These are phyloP conservation scores for Pleurotus sapidus DNA, from an alignment of 768 basidiomycete genomes.

Conservation along the genomic window DNA sequence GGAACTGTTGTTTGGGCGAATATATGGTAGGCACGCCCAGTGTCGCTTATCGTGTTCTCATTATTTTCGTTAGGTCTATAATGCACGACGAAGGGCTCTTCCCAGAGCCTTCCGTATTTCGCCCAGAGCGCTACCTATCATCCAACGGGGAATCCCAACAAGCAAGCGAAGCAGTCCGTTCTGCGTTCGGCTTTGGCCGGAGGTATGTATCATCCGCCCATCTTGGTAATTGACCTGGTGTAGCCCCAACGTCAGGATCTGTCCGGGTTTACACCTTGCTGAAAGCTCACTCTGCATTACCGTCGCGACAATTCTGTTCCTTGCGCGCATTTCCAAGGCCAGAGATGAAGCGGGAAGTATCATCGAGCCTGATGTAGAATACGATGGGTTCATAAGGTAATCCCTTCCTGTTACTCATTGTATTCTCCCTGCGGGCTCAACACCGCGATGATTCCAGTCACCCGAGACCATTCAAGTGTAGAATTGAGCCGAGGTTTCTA, in stretches of 20 bases:
- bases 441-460: not conserved
- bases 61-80: slow-evolving; percentile 10
- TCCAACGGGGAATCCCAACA: not conserved
- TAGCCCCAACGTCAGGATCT: slow-evolving; percentile 7
- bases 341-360: not conserved
- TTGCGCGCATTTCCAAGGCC: not conserved
- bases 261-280: slow-evolving; percentile 13
- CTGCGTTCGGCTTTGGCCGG: slow-evolving; percentile 19
- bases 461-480: not conserved
- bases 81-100: slow-evolving; percentile 24
- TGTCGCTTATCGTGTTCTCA: not conserved
- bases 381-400: slow-evolving; percentile 6
- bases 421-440: too few relatives aligned
- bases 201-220: slow-evolving; percentile 7
- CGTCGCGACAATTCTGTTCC: slow-evolving; percentile 11
- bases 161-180: slow-evolving; percentile 11
- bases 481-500: slow-evolving; percentile 1
- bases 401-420: not conserved
- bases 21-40: slow-evolving; percentile 9
- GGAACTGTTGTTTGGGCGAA: slow-evolving; percentile 15
- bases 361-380: not conserved
- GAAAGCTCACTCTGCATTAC: slow-evolving; percentile 13
- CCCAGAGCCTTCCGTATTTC: slow-evolving; percentile 23
- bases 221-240: not conserved
- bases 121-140: slow-evolving; percentile 23